Base-by-base conservation (phyloP, 2,329 filamentous ascomycete species). In the Epichloe hybrida region DNA sequence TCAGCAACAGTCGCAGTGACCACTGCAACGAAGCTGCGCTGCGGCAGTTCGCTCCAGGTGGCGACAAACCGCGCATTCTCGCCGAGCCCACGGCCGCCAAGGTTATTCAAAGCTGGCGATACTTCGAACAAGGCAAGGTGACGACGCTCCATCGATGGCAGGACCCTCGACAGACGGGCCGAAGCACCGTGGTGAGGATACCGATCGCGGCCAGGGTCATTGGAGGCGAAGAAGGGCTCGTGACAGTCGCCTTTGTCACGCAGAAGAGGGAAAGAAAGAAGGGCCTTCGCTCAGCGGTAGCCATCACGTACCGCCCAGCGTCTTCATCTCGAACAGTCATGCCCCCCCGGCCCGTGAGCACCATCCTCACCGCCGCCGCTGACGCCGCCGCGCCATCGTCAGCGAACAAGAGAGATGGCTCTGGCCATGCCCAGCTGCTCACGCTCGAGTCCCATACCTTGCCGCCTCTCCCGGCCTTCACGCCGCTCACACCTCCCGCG, bases 21-120 rank as follows among this genome's bases (percentile, higher is more conserved):
- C 84, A 87, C 60, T 87, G 84, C 64, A 79, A 88, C 59, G 75
- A 83, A 64, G 72, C 76, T 37, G 87, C 84, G 0, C 70, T 89
- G 13, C 77, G 78, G 38, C 78, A 84, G 55, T 71, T 89, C 5
- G 74, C 79, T 0, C 62, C 69, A 13, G 66, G 71, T 1, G 69
- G 69, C 27, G 73, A 71, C 41, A 75, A 73, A 56, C 80, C 81
- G 2, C 68, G 76, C n/a, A 82, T 88, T 46, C 69, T 86, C 4
- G 82, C 83, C 15, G 81, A 82, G 51, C 77, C 81, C 4, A 68
- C 74, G 3, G 80, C 84, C 4, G 83, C 83, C 37, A 80, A 76
- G 56, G 70, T 77, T 53, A 86, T 88, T 49, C 72, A 71, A 50
- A 72, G 76, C 52, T 88, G 84, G 83, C 80, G 79, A 50, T 73